Percentiles rank a stretch among this genome's conserved stretches.
phyloP scores from a whole-genome alignment of 1,284 basidiomycete species.

The Xerocomus minutiporus region DNA sequence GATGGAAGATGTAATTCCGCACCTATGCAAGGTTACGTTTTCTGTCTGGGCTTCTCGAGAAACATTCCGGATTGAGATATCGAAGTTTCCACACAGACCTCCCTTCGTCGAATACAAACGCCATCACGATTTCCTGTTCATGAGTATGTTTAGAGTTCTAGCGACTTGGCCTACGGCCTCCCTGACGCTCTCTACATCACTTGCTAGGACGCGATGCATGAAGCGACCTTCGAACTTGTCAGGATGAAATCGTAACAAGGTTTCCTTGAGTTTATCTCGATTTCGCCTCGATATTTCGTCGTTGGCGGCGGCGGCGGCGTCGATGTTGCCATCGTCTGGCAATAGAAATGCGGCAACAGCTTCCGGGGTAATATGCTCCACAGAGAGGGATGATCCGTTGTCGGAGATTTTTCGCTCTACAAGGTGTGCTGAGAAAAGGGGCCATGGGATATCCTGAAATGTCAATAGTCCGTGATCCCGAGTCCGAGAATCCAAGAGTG shows the following conservation, averaged over 20 bases:
- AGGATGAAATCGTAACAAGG: constrained; percentile 77
- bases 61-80: too few species aligned
- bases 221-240: constrained; percentile 81
- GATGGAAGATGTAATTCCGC: not conserved
- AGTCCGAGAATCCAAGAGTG: constrained; percentile 37
- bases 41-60: not conserved
- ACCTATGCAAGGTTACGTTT: not conserved
- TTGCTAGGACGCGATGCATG: constrained; percentile 50
- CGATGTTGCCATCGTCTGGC: constrained; percentile 24
- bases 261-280: constrained; percentile 66
- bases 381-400: constrained; percentile 18
- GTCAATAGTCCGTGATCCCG: constrained; percentile 27
- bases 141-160: constrained; percentile 47
- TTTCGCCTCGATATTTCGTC: constrained; percentile 35
- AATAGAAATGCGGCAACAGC: constrained; percentile 62
- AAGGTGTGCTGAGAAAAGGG: constrained; percentile 40
- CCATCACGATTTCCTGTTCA: constrained; percentile 30
- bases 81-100: not conserved
- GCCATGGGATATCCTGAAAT: constrained; percentile 79
- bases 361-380: constrained; percentile 55
- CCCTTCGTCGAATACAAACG: not conserved
- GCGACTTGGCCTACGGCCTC: constrained; percentile 74
- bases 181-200: constrained; percentile 67
- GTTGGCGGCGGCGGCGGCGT: constrained; percentile 5
- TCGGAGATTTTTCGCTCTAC: constrained; percentile 5